Base-by-base conservation (phyloP, 352 stramenopile species). In the Phytopythium montanum region DNA sequence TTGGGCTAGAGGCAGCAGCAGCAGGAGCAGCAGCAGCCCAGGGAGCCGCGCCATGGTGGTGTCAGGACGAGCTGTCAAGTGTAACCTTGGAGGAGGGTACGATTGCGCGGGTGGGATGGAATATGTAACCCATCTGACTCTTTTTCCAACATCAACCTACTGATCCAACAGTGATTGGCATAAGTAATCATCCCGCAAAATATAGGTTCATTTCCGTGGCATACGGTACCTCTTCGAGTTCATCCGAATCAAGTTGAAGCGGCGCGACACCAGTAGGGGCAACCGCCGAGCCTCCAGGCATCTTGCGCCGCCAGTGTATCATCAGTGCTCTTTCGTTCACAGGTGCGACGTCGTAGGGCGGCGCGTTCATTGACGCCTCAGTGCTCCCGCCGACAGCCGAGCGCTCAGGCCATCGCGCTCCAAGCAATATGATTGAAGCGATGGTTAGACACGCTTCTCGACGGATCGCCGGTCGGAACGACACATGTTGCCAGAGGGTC, bases 101-200 rank as follows among this genome's bases (percentile, higher is more conserved):
- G 5, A 10, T 13, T 36, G n/a, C n/a, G n/a, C n/a, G n/a, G n/a
- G n/a, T n/a, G n/a, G n/a, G n/a, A n/a, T n/a, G n/a, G n/a, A n/a
- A n/a, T n/a, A 10, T 31, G 44, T 50, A 50, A 50, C 21, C 44
- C 36, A 42, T n/a, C 44, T 50, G 44, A 26, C 44, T 50, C 23
- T 13, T 19, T 49, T 50, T 31, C 9, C 29, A 9, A 9, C 29
- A 34, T 9, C 4, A 34, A 36, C 12, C 7, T 44, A 44, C 38
- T 44, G 4, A 44, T 44, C 1, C 21, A 23, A 21, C 9, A 19
- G 38, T 44, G 14, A 3, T 19, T 9, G 14, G 3, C 38, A 44
- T 19, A 44, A 44, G 13, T 21, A n/a, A 21, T 44, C 38, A 44
- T 18, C 21, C 34, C 9, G 16, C 8, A 18, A 44, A 44, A 19